Evolutionary conservation across 768 basidiomycete genomes (phyloP).

Genomic region (Russula sp.): DNA sequence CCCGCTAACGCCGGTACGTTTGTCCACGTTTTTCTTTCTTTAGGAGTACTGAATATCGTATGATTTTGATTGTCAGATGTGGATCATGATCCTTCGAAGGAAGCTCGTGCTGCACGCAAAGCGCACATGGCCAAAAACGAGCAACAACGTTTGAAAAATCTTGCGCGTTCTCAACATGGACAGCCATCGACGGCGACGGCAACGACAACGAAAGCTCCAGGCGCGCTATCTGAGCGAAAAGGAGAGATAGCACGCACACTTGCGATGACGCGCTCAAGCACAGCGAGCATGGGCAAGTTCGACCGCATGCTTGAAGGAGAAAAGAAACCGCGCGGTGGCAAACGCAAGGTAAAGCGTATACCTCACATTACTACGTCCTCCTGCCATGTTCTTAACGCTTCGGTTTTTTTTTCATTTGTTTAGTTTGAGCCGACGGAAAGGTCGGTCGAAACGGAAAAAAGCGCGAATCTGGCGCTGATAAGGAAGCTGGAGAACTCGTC

Average conservation of each 20-base stretch:
- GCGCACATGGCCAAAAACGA: slow-evolving; percentile 82
- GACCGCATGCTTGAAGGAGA: slow-evolving; percentile 90
- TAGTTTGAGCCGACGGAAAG: slow-evolving; percentile 86
- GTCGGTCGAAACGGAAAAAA: slow-evolving; percentile 63
- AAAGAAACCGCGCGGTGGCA: slow-evolving; percentile 80
- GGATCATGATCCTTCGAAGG: slow-evolving; percentile 75
- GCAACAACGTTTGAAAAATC: slow-evolving; percentile 68
- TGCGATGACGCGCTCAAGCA: slow-evolving; percentile 73
- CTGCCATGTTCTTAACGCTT: not conserved
- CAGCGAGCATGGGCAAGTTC: slow-evolving; percentile 94
- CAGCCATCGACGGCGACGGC: slow-evolving; percentile 19
- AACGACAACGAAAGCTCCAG: not conserved
- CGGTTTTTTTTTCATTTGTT: not conserved
- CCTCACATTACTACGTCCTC: not conserved
- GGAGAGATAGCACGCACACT: slow-evolving; percentile 72
- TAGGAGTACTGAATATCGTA: not conserved
- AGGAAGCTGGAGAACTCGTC: slow-evolving; percentile 53
- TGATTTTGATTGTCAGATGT: slow-evolving; percentile 48
- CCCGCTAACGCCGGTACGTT: slow-evolving; percentile 76
- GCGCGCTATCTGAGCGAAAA: slow-evolving; percentile 52
- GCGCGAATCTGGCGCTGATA: slow-evolving; percentile 69
- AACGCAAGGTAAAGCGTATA: slow-evolving; percentile 72
- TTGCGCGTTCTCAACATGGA: slow-evolving; percentile 51
- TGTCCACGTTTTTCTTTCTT: not conserved
- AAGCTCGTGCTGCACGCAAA: slow-evolving; percentile 75